A percentile compares a stretch with the other conserved stretches of the same genome.
phyloP scores from a whole-genome alignment of 192 early-diverging fungal species.

The Podila minutissima region DNA sequence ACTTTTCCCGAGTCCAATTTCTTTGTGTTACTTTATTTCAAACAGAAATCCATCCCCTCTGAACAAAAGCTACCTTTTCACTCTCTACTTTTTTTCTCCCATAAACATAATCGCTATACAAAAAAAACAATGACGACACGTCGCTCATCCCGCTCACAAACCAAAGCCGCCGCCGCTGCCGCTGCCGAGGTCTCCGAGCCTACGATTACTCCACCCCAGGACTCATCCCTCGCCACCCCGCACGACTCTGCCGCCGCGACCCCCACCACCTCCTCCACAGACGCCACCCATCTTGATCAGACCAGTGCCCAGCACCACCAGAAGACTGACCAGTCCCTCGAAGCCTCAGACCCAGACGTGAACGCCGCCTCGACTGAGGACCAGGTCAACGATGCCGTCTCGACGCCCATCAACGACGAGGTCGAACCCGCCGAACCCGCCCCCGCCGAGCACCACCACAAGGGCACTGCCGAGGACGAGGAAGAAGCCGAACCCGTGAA shows the following conservation, averaged over 20 bases:
- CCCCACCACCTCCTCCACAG: neutral
- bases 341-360: constrained; percentile 10
- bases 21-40: too few relatives aligned
- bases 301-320: neutral
- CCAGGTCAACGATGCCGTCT: constrained; percentile 6
- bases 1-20: too few relatives aligned
- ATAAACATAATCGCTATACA: too few relatives aligned
- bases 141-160: constrained; percentile 9
- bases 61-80: too few relatives aligned
- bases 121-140: neutral
- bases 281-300: neutral
- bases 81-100: too few relatives aligned
- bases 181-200: neutral
- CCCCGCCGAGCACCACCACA: too few relatives aligned
- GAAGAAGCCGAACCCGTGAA: neutral
- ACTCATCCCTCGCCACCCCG: constrained; percentile 1
- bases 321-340: constrained; percentile 30
- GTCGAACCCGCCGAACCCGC: neutral
- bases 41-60: too few relatives aligned
- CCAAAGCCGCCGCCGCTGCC: constrained; percentile 4
- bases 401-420: constrained; percentile 15
- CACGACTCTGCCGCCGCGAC: constrained; percentile 1
- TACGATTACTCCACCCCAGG: neutral
- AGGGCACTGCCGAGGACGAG: neutral
- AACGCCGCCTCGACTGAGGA: constrained; percentile 1